These are phyloP conservation scores for Zygnema circumcarinatum DNA, from an alignment of 139 green algal genomes.

Conservation along the genomic window DNA sequence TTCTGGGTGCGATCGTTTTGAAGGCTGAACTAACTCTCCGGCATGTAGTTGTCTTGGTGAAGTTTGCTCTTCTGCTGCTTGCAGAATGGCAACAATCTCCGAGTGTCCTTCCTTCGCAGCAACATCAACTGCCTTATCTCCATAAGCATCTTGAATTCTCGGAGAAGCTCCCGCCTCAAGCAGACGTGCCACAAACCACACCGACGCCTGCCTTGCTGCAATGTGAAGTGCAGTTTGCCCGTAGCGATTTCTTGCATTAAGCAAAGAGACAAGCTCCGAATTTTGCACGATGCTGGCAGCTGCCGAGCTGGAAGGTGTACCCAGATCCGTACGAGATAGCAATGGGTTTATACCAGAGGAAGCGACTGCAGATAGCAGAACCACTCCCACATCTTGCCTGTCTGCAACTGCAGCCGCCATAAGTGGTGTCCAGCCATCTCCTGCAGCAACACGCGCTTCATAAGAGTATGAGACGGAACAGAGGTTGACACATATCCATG, in stretches of 20 bases:
- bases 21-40: too few species aligned
- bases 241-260: constrained; percentile 71
- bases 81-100: background rate
- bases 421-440: constrained; percentile 87
- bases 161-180: constrained; percentile 6
- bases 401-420: constrained; percentile 84
- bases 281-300: background rate
- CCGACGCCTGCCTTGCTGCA: constrained; percentile 76
- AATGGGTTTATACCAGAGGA: background rate
- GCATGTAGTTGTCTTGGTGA: too few species aligned
- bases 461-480: constrained; percentile 17
- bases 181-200: constrained; percentile 42
- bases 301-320: background rate
- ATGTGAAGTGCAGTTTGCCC: constrained; percentile 80
- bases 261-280: background rate
- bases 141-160: constrained; percentile 1
- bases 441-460: constrained; percentile 19
- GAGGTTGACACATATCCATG: background rate
- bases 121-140: background rate
- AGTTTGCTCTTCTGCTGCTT: constrained; percentile 7
- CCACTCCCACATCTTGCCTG: constrained; percentile 53
- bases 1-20: too few species aligned
- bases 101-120: background rate
- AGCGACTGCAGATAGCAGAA: constrained; percentile 62
- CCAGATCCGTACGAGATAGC: background rate